Evolutionary conservation across 148 eudicot species (phyloP), one percentile per base, ranked within the genome.

Genomic region (Nyssa sinensis): DNA sequence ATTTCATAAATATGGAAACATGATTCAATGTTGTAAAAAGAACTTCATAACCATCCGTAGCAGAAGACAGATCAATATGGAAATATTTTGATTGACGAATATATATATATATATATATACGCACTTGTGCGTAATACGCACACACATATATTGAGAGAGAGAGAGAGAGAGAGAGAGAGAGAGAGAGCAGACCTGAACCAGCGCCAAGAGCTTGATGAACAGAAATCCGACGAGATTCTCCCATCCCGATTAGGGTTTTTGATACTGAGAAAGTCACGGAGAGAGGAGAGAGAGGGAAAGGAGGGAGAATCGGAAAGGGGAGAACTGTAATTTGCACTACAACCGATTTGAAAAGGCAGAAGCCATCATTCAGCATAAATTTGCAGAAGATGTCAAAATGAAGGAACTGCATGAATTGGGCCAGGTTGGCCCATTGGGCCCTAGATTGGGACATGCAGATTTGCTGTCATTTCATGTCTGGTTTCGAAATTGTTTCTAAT

Each of bases 121-220:
- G 21, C 24, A n/a, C n/a, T n/a, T 55, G 59, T n/a, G 59, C 24
- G 71, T 66, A 16, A 25, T 41, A 39, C 5, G 53, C 16, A 35
- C 19, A 65, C 57, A 28, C 4, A 39, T 30, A 19, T 9, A 5
- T 57, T n/a, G 17, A 35, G 61, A 31, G 51, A 53, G 82, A 72
- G 70, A 77, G 77, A 66, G 77, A n/a, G n/a, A n/a, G n/a, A n/a
- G n/a, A n/a, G n/a, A n/a, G n/a, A n/a, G n/a, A n/a, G n/a, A n/a
- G n/a, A n/a, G n/a, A n/a, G n/a, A n/a, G n/a, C n/a, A n/a, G 65
- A 95, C 98, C 92, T 51, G 91, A 41, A 49, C 93, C 94, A 71
- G 81, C 89, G 72, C 98, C 96, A 32, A 92, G 98, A 81, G 86
- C 75, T 75, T 76, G 93, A 86, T 95, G 89, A 53, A 92, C 88